Evolutionary conservation across 345 rosid species (phyloP), one percentile per base, ranked within the genome.

Genomic region (Mangifera indica): DNA sequence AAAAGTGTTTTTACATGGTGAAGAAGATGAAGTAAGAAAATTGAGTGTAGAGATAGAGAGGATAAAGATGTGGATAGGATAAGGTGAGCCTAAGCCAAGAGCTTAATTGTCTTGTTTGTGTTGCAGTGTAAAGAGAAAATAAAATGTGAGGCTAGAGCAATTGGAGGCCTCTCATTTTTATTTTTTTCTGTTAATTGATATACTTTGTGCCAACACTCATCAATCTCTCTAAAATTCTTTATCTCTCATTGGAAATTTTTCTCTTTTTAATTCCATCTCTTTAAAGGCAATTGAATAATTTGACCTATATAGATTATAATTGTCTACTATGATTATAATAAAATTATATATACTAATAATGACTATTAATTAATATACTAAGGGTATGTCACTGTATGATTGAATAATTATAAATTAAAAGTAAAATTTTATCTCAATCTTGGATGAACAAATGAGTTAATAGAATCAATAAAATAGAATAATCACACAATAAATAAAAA

Each of bases 101-200:
- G n/a, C 22, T 25, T 69, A 37, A 37, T 37, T 37, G 42, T 37
- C 42, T 37, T 37, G 42, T 37, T 37, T 37, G 42, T 37, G 42
- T 37, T 34, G 40, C 4, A 2, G 5, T 34, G 42, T 46, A 63
- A 11, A 20, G 5, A 45, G 70, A 62, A 29, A 1, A 65, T 51
- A 55, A 64, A 66, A 76, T 79, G 76, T 72, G 81, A 82, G 88
- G 88, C 81, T 75, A 78, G 42, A 37, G 74, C 74, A 71, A 89
- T 70, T 84, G 77, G 70, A 75, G 85, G 71, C 93, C 97, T 82
- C 97, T 86, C 91, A 61, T 88, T 87, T 87, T 74, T 26, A 18
- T 45, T 58, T 26, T 22, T 0, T 7, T n/a, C n/a, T n/a, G n/a
- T n/a, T n/a, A n/a, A n/a, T n/a, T n/a, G n/a, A n/a, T n/a, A n/a